These are phyloP conservation scores for Vitis riparia DNA, from an alignment of 164 flowering plant species.

Conservation along the genomic window DNA sequence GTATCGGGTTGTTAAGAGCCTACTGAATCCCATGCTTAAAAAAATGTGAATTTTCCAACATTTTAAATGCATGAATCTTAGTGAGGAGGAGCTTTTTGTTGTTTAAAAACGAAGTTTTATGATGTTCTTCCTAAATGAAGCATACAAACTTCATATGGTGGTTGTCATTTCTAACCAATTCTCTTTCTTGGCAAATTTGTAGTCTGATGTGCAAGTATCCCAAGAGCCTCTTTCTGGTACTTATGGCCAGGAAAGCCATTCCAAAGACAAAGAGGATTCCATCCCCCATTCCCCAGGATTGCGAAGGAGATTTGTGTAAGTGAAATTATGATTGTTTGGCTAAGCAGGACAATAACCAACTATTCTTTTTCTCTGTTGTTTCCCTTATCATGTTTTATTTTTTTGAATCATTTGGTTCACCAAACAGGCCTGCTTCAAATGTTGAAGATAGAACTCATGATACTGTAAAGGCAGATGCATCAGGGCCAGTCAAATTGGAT, in stretches of 20 bases:
- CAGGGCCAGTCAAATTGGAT: conserved; percentile 55
- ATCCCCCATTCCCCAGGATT: conserved; percentile 45
- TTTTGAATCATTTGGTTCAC: conserved; percentile 6
- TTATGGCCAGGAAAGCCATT: conserved; percentile 23
- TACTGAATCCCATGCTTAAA: no score
- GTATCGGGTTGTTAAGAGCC: no score
- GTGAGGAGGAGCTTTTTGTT: no score
- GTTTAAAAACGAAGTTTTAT: no score
- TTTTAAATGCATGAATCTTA: no score
- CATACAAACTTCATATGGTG: background rate
- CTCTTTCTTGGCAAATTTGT: background rate
- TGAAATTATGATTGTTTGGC: background rate
- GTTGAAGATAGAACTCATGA: conserved; percentile 34
- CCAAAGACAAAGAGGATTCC: conserved; percentile 31
- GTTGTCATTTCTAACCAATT: background rate
- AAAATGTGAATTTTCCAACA: no score
- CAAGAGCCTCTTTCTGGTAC: conserved; percentile 22
- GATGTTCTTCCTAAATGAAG: no score
- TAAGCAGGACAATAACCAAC: no score
- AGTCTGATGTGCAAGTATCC: conserved; percentile 36
- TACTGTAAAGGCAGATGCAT: conserved; percentile 28
- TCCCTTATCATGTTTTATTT: no score
- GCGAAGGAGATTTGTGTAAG: conserved; percentile 62
- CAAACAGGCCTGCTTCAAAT: conserved; percentile 34
- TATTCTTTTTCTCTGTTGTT: no score